Conservation (phyloP, 331 rosid genomes). For the Stylosanthes scabra region DNA sequence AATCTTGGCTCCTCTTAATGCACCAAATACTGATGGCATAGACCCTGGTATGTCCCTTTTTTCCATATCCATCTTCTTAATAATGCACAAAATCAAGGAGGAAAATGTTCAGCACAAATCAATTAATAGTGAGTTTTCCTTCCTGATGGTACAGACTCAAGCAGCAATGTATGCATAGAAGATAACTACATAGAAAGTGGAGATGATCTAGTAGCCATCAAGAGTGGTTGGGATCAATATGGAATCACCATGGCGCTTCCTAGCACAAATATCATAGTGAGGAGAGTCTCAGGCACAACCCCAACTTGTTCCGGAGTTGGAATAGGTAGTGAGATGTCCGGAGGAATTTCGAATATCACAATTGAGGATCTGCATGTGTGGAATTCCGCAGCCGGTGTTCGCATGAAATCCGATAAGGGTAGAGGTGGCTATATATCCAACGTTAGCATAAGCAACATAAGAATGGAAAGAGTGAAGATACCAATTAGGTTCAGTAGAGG, state of each 20-base stretch:
- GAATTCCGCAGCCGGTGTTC: constrained; percentile 92
- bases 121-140: constrained; percentile 13
- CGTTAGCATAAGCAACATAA: constrained; percentile 63
- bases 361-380: constrained; percentile 84
- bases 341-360: constrained; percentile 81
- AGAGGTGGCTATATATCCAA: constrained; percentile 86
- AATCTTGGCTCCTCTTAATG: constrained; percentile 94
- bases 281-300: constrained; percentile 92
- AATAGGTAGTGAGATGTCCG: constrained; percentile 99
- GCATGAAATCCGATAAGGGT: constrained; percentile 83
- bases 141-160: constrained; percentile 66
- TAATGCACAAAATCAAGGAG: constrained; percentile 4
- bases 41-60: constrained; percentile 74
- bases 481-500: constrained; percentile 92
- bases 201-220: constrained; percentile 93
- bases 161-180: constrained; percentile 82
- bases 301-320: constrained; percentile 98
- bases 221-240: constrained; percentile 98
- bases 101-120: constrained; percentile 4
- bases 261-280: constrained; percentile 76
- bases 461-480: constrained; percentile 83
- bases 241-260: constrained; percentile 80
- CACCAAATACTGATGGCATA: constrained; percentile 95
- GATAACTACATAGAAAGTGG: constrained; percentile 98
- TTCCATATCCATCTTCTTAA: background rate